These are phyloP conservation scores for Trametes polyzona DNA, from an alignment of 1,284 basidiomycete genomes.

Conservation along the genomic window DNA sequence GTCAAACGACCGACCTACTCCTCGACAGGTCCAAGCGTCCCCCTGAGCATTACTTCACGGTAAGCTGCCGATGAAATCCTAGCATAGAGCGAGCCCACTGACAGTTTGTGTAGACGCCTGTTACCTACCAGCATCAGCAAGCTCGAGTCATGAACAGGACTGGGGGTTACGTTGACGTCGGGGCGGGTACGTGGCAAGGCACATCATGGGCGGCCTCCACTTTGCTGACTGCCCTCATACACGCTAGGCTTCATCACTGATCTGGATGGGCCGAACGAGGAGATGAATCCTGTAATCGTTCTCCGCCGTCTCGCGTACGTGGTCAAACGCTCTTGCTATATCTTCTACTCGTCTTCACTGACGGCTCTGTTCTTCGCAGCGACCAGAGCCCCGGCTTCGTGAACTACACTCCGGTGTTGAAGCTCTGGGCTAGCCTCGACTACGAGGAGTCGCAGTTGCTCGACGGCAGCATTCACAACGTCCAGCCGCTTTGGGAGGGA, in stretches of 20 bases:
- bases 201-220: neutral
- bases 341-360: too few relatives aligned
- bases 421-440: conserved; percentile 5
- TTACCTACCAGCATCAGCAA: neutral
- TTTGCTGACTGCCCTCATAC: neutral
- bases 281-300: conserved; percentile 1
- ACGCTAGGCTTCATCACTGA: conserved; percentile 7
- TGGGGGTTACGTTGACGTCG: conserved; percentile 5
- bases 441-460: conserved; percentile 1
- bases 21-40: neutral
- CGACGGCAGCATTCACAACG: neutral
- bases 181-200: conserved; percentile 8
- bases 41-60: neutral
- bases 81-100: neutral
- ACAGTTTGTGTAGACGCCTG: neutral
- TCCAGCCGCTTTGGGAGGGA: neutral
- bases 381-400: neutral
- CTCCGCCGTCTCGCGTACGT: conserved; percentile 8
- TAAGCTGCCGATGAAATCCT: neutral
- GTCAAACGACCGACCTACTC: neutral
- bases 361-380: neutral
- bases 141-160: conserved; percentile 2
- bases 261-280: conserved; percentile 4
- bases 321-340: neutral
- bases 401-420: neutral